Conservation (phyloP, 805 yeast genomes). For the Naumovozyma castellii region DNA sequence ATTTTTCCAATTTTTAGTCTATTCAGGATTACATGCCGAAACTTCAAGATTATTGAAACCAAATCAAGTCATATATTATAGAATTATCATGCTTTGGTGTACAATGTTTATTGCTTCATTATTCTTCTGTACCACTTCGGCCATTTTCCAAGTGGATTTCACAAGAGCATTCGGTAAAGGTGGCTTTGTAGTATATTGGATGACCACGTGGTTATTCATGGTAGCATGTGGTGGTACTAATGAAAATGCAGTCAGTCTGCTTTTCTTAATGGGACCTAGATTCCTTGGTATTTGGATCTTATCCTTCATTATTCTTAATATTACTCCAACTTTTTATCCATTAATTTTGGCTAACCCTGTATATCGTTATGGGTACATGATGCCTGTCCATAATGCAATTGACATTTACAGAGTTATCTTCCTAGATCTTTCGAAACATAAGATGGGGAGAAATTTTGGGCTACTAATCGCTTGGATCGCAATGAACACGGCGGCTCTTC, state of each 20-base stretch:
- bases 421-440: slow-evolving; percentile 45
- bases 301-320: slow-evolving; percentile 58
- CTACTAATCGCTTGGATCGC: slow-evolving; percentile 52
- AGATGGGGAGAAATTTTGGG: slow-evolving; percentile 52
- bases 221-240: slow-evolving; percentile 67
- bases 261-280: slow-evolving; percentile 49
- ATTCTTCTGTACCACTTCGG: slow-evolving; percentile 47
- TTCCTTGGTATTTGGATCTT: slow-evolving; percentile 61
- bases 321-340: slow-evolving; percentile 61
- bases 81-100: slow-evolving; percentile 39
- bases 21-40: slow-evolving; percentile 41
- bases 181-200: slow-evolving; percentile 71
- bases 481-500: slow-evolving; percentile 35
- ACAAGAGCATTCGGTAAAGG: slow-evolving; percentile 48
- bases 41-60: slow-evolving; percentile 39
- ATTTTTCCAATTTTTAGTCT: slow-evolving; percentile 58
- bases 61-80: slow-evolving; percentile 40
- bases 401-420: slow-evolving; percentile 53
- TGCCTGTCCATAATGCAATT: slow-evolving; percentile 59
- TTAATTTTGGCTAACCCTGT: slow-evolving; percentile 46
- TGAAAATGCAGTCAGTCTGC: slow-evolving; percentile 49
- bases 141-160: slow-evolving; percentile 58
- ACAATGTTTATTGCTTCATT: slow-evolving; percentile 50
- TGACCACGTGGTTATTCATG: slow-evolving; percentile 57
- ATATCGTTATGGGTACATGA: slow-evolving; percentile 53